Evolutionary conservation across 371 early-diverging fungal genomes (phyloP), one percentile per base, ranked within the genome.

Genomic region (Nematocida sp.): DNA sequence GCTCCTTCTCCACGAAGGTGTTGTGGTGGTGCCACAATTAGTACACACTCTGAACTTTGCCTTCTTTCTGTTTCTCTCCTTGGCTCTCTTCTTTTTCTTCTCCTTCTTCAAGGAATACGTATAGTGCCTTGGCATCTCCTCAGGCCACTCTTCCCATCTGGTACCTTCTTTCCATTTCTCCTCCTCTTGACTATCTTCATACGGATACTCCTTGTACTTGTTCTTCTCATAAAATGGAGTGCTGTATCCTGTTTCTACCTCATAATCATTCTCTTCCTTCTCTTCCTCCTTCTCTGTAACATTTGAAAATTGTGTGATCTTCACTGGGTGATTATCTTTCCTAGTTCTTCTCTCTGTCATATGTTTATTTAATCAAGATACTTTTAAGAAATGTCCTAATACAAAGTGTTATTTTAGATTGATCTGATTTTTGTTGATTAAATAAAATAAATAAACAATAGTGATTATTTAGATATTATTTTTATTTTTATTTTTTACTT

Each of bases 1-100:
- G 61, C 89, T 88, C 63, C 90, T 82, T 23, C 95, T 82, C 90
- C 96, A 94, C 21, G 91, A 82, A 0, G 93, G 92, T 0, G 92
- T 92, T 0, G 86, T 87, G 2, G 87, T 88, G 0, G 90, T 89
- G 4, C 85, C 78, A 76, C 91, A 91, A 77, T 91, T 90, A 32
- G 86, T 86, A 79, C 92, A 91, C 31, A 82, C 57, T 77, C 85
- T 66, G 40, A 81, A 66, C 55, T 81, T 81, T 3, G 78, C 49
- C 70, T 83, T 83, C 65, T 77, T 80, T 41, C 65, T 67, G 19
- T 61, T 29, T 17, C 61, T 63, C 45, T 41, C 67, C 40, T 49
- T 4, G 1, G 67, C 40, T 52, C 65, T 78, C 13, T 46, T 63
- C 2, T 21, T 9, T 11, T 57, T 52, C 43, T 70, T 47, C 43